Evolutionary conservation across 2,329 filamentous ascomycete species (phyloP), one percentile per base, ranked within the genome.

Genomic region (Sporothrix curviconia): DNA sequence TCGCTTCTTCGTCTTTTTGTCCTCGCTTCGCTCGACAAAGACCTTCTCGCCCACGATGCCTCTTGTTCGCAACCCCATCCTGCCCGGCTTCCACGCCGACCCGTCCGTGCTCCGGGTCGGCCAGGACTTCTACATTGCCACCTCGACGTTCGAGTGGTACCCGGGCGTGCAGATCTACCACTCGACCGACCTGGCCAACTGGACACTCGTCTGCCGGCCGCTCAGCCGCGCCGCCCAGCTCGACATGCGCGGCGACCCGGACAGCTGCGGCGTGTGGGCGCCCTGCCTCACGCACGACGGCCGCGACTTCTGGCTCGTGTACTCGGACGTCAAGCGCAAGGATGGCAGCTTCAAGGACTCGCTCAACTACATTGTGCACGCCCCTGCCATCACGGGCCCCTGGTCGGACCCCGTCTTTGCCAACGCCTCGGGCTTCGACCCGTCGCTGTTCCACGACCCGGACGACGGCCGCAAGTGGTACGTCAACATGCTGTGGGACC

Each of bases 281-380:
- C 83, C 83, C 0, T 86, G 83, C 63, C 73, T 86, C 19, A 80
- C 77, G 0, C 80, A 85, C 62, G 82, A 85, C 61, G 81, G 80
- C 46, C 72, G 77, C 2, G 76, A 71, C 55, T 86, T 84, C 69
- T 85, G 78, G 76, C 76, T 86, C 5, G 82, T 85, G 2, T 86
- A 83, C 66, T 84, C 82, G 1, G 81, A 85, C 63, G 82, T 86
- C 15, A 86, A 85, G 70, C 80, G 83, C 61, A 85, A 85, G 66
- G 83, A 86, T 62, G 83, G 83, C 12, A 80, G 78, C 2, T 85
- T 84, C 74, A 63, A 63, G 53, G 61, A 63, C 60, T 24, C 43
- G 52, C 57, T 59, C 58, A 63, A 63, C 60, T 86, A 85, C 65
- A 84, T 86, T 58, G 78, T 86, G 55, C 78, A 66, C 34, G 75